Evolutionary conservation across 768 basidiomycete genomes (phyloP), one percentile per base, ranked within the genome.

Genomic region (Gymnopilus dilepis): DNA sequence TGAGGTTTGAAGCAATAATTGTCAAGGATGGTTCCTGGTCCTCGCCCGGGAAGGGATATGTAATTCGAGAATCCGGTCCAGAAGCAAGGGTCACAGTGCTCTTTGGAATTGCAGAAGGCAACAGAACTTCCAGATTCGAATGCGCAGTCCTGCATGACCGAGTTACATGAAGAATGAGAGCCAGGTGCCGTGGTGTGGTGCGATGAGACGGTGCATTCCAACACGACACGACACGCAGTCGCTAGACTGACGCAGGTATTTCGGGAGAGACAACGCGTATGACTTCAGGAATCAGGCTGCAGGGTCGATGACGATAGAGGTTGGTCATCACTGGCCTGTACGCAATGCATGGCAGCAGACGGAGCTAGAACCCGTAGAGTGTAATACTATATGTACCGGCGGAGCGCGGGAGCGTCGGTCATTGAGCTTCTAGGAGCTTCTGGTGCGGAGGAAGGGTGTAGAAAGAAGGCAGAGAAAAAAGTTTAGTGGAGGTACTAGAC

Each of bases 171-270:
- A 26, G 40, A 6, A 41, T 15, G n/a, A 41, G 19, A 41, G n/a
- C n/a, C 9, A 41, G 40, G 11, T 6, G 43, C n/a, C 19, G 4
- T 11, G 17, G 4, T 22, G 41, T n/a, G 47, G 47, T 50, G 47
- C 28, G 47, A 50, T 50, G 47, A 50, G 30, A n/a, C 28, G 47
- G 47, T 50, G 17, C 15, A 31, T 17, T 37, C 26, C 28, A 30
- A 48, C 26, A 48, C 26, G 28, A n/a, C n/a, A n/a, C n/a, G n/a
- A n/a, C n/a, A n/a, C n/a, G n/a, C n/a, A n/a, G n/a, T n/a, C n/a
- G n/a, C n/a, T n/a, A n/a, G n/a, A n/a, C n/a, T n/a, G 45, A 48
- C 45, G 13, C 45, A 28, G 26, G 47, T 50, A 31, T 50, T 50
- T 50, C 47, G 47, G 43, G 47, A 28, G 47, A 50, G 47, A 50